phyloP scores from a whole-genome alignment of 768 basidiomycete genomes.

The Holtermanniella nyarrowii region DNA sequence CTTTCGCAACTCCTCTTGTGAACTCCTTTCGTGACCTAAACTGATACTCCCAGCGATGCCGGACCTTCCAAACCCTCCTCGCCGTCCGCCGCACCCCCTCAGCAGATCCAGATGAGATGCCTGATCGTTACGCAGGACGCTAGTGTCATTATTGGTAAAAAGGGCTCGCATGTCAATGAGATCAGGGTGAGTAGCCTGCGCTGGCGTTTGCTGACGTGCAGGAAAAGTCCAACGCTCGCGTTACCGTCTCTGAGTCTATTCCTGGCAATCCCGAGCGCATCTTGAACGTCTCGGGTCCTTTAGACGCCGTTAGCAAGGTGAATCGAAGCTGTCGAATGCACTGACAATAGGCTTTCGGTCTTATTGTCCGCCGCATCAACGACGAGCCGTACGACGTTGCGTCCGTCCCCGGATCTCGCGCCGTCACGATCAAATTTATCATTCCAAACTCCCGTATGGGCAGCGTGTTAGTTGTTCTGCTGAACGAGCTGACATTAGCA shows the following conservation, averaged over 20 bases:
- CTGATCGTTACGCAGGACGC: slow-evolving; percentile 99
- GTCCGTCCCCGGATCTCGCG: slow-evolving; percentile 92
- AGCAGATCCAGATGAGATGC: slow-evolving; percentile 84
- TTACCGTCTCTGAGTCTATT: slow-evolving; percentile 96
- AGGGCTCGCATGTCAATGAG: slow-evolving; percentile 91
- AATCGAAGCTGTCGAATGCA: slow-evolving; percentile 22
- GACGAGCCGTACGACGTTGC: slow-evolving; percentile 98
- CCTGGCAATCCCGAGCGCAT: slow-evolving; percentile 99
- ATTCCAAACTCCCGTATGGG: slow-evolving; percentile 99
- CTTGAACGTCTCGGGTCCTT: slow-evolving; percentile 85
- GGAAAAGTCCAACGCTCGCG: slow-evolving; percentile 80
- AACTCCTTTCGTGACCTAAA: slow-evolving; percentile 13
- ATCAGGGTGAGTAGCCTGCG: slow-evolving; percentile 57
- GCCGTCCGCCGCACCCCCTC: slow-evolving; percentile 46
- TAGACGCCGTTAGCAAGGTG: slow-evolving; percentile 98
- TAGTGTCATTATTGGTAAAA: slow-evolving; percentile 96
- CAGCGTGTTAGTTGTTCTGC: slow-evolving; percentile 50
- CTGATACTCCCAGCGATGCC: slow-evolving; percentile 12
- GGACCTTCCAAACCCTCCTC: slow-evolving; percentile 10
- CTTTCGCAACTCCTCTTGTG: no score
- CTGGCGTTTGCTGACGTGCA: slow-evolving; percentile 1
- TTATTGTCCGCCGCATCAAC: slow-evolving; percentile 96
- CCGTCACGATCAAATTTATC: slow-evolving; percentile 99
- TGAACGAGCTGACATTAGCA: slow-evolving; percentile 39
- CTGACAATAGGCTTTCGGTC: slow-evolving; percentile 73